A percentile compares a stretch with the other conserved stretches of the same genome.
Conservation (phyloP, 805 yeast genomes). For the Scheffersomyces amazonensis region DNA sequence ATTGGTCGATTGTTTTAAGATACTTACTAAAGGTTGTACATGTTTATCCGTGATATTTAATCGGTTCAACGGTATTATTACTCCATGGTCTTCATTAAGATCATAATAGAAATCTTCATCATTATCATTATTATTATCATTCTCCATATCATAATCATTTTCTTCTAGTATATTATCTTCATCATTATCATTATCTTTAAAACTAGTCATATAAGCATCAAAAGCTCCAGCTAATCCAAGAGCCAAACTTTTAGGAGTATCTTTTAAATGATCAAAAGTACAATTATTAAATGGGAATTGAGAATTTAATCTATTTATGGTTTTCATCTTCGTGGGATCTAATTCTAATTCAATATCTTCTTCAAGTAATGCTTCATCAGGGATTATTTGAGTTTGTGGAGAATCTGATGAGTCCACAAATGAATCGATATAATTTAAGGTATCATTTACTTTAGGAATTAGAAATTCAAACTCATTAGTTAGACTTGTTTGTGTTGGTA, state of each 20-base stretch:
- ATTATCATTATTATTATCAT: neutral
- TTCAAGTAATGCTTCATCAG: no score
- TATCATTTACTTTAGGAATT: neutral
- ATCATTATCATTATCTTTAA: neutral
- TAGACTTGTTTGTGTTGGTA: no score
- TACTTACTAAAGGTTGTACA: neutral
- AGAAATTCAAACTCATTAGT: neutral
- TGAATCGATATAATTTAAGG: neutral
- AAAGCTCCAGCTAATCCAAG: neutral
- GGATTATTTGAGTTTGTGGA: no score
- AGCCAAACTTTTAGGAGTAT: conserved; percentile 5
- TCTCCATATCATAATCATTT: conserved; percentile 1
- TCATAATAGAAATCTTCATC: neutral
- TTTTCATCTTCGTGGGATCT: no score
- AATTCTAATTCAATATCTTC: no score
- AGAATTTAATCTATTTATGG: neutral
- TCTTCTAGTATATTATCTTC: conserved; percentile 1
- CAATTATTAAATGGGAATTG: conserved; percentile 14
- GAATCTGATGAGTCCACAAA: no score
- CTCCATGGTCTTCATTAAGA: neutral
- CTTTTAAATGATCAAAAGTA: conserved; percentile 7
- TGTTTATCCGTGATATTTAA: neutral
- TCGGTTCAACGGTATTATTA: neutral
- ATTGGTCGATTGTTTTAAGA: neutral
- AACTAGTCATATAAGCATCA: neutral